Percentiles rank a stretch among this genome's conserved stretches.
phyloP scores from a whole-genome alignment of 1,139 yeast genomes.

The Hanseniaspora uvarum region DNA sequence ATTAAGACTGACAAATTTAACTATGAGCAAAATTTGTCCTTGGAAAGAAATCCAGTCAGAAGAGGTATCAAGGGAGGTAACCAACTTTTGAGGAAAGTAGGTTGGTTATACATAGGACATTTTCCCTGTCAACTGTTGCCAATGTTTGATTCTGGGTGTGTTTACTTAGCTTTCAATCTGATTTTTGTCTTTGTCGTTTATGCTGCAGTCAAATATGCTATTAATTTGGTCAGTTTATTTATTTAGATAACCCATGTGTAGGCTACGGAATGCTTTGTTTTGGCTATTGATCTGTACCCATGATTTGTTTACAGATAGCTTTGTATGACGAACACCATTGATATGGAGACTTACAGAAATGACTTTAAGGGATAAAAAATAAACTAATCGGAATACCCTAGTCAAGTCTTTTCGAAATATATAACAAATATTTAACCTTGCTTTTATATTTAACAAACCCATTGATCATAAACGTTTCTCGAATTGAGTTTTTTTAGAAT shows the following conservation, averaged over 20 bases:
- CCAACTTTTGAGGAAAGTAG: conserved; percentile 8
- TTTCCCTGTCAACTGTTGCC: conserved; percentile 17
- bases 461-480: neutral
- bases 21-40: neutral
- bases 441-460: neutral
- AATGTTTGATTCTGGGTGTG: conserved; percentile 16
- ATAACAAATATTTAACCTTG: neutral
- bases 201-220: conserved; percentile 11
- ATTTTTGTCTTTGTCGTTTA: conserved; percentile 11
- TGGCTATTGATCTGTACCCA: too few relatives aligned
- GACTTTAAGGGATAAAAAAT: conserved; percentile 15
- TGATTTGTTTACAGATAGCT: too few relatives aligned
- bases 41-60: conserved; percentile 1
- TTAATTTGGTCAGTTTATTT: conserved; percentile 1
- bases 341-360: neutral
- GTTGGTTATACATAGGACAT: conserved; percentile 17
- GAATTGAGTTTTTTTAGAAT: neutral
- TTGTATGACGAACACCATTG: neutral
- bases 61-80: neutral
- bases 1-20: conserved; percentile 15
- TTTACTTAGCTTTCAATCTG: conserved; percentile 12
- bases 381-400: conserved; percentile 17
- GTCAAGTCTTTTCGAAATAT: conserved; percentile 15
- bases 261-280: too few relatives aligned
- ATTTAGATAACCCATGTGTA: neutral